Conservation (phyloP, 2,329 filamentous ascomycete species). For the Incumbomyces lentus region DNA sequence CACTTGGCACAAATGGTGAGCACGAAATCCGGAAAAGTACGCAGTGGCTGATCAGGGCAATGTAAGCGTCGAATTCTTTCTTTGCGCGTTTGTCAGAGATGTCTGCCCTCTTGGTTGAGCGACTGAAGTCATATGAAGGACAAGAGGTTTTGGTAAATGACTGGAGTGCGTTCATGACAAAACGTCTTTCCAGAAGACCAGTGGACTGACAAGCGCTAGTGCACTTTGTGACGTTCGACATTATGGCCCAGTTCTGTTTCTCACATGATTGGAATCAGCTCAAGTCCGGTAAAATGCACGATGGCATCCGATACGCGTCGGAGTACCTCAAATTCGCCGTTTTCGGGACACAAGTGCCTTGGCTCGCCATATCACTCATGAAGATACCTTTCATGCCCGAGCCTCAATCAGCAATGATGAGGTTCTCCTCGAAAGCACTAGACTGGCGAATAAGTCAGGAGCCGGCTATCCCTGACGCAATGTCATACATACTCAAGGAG, state of each 20-base stretch:
- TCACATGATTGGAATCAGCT: slow-evolving; percentile 3
- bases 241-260: slow-evolving; percentile 5
- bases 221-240: slow-evolving; percentile 6
- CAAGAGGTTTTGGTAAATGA: background rate
- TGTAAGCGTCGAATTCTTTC: slow-evolving; percentile 2
- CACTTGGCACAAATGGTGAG: slow-evolving; percentile 2
- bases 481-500: slow-evolving; percentile 3
- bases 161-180: background rate
- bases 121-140: background rate
- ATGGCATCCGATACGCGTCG: background rate
- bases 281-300: slow-evolving; percentile 1
- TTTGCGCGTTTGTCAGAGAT: slow-evolving; percentile 2
- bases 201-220: background rate
- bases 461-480: background rate
- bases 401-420: slow-evolving; percentile 1
- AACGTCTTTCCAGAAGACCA: background rate
- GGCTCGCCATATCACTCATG: slow-evolving; percentile 1
- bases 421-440: background rate
- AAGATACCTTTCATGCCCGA: slow-evolving; percentile 4
- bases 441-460: background rate
- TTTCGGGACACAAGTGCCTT: slow-evolving; percentile 2
- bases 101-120: background rate
- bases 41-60: background rate
- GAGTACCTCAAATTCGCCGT: slow-evolving; percentile 1
- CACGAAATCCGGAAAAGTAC: background rate